phyloP scores from a whole-genome alignment of 805 yeast species.

The Monosporozyma aquatica region DNA sequence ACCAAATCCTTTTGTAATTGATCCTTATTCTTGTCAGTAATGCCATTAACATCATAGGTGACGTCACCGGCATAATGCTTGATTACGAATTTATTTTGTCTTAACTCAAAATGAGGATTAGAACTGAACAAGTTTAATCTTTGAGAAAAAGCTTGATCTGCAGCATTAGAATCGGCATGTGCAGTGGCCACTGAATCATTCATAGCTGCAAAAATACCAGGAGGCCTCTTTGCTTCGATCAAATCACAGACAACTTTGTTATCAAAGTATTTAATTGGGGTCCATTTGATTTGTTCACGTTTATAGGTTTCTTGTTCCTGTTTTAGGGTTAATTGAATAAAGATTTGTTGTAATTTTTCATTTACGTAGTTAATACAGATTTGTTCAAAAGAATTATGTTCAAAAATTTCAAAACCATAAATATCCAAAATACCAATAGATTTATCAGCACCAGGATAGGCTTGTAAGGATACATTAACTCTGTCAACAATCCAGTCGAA shows the following conservation, averaged over 20 bases:
- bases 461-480: conserved; percentile 69
- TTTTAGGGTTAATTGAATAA: conserved; percentile 88
- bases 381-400: conserved; percentile 91
- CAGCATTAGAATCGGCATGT: conserved; percentile 93
- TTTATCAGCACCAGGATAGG: conserved; percentile 43
- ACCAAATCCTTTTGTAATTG: conserved; percentile 81
- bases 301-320: conserved; percentile 97
- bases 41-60: conserved; percentile 74
- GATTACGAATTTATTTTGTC: conserved; percentile 78
- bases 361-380: conserved; percentile 92
- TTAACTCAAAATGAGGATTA: conserved; percentile 81
- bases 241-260: conserved; percentile 94
- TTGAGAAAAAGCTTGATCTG: conserved; percentile 93
- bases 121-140: conserved; percentile 74
- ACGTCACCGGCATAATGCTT: conserved; percentile 99
- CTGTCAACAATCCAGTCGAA: conserved; percentile 96
- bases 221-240: conserved; percentile 89
- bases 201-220: conserved; percentile 91
- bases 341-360: conserved; percentile 92
- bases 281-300: conserved; percentile 92
- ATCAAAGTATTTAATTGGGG: conserved; percentile 93
- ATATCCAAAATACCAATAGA: conserved; percentile 92
- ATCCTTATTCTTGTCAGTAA: conserved; percentile 97
- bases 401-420: conserved; percentile 93
- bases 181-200: conserved; percentile 98